Percentiles rank a stretch among this genome's conserved stretches.
Evolutionary conservation across 805 yeast genomes (phyloP).

Genomic region (Sporopachydermia quercuum): DNA sequence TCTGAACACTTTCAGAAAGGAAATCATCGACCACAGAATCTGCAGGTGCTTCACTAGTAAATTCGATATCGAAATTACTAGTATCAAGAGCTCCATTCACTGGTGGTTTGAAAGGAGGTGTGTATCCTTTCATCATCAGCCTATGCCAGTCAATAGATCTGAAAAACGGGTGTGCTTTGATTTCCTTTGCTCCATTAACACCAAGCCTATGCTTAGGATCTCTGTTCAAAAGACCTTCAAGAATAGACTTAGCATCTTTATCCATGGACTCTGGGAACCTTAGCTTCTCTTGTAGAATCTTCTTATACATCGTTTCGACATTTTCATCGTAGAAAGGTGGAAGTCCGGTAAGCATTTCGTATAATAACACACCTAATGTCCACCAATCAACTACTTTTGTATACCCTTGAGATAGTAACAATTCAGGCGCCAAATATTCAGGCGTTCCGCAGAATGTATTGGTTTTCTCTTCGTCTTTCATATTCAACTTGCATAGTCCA

Average conservation of each 20-base stretch:
- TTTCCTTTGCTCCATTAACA: constrained; percentile 66
- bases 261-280: constrained; percentile 82
- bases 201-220: constrained; percentile 77
- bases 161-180: constrained; percentile 74
- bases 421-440: constrained; percentile 91
- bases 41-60: constrained; percentile 83
- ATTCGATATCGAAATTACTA: constrained; percentile 80
- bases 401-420: constrained; percentile 82
- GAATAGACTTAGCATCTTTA: constrained; percentile 68
- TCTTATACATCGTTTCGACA: constrained; percentile 83
- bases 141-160: constrained; percentile 83
- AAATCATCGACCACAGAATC: constrained; percentile 92
- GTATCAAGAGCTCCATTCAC: constrained; percentile 81
- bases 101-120: constrained; percentile 91
- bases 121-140: constrained; percentile 69
- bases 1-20: constrained; percentile 87
- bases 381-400: constrained; percentile 97
- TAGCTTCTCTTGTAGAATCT: constrained; percentile 79
- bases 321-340: constrained; percentile 97
- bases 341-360: constrained; percentile 92
- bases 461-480: constrained; percentile 78
- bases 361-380: constrained; percentile 88
- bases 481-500: constrained; percentile 89
- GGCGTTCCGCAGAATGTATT: constrained; percentile 97
- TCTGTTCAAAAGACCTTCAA: constrained; percentile 61